Percentiles rank a stretch among this genome's conserved stretches.
Evolutionary conservation across 2,329 filamentous ascomycete species (phyloP).

Genomic region (Zasmidium citrigriseum): DNA sequence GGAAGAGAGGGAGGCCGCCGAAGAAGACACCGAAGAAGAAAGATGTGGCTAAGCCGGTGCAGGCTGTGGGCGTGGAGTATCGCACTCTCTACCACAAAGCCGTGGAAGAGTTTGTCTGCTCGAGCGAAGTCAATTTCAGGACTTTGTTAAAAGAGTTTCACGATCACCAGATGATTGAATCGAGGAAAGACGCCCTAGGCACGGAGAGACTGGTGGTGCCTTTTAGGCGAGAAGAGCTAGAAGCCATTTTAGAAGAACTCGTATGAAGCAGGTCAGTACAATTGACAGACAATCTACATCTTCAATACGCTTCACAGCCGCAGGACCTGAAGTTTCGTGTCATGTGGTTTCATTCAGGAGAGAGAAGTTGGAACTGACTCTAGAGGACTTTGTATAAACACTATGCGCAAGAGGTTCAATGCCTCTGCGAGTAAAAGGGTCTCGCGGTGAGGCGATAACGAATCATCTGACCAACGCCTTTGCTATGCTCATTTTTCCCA

Average conservation of each 20-base stretch:
- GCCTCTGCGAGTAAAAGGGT: not conserved
- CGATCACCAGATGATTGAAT: conserved; percentile 96
- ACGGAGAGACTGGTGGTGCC: conserved; percentile 85
- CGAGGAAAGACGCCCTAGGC: conserved; percentile 79
- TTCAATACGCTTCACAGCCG: no score
- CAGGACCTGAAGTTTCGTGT: no score
- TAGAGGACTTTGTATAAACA: no score
- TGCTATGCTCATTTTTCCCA: conserved; percentile 12
- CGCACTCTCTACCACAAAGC: conserved; percentile 91
- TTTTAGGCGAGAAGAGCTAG: conserved; percentile 83
- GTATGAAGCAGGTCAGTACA: conserved; percentile 24
- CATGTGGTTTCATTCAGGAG: no score
- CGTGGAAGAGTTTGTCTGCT: conserved; percentile 94
- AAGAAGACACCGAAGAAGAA: conserved; percentile 3
- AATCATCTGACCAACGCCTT: conserved; percentile 9
- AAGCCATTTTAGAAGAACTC: conserved; percentile 81
- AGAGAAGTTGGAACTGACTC: no score
- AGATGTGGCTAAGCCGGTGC: conserved; percentile 10
- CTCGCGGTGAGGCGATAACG: conserved; percentile 11
- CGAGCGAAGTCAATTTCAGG: conserved; percentile 92
- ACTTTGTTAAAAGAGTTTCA: conserved; percentile 96
- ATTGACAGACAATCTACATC: no score
- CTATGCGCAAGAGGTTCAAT: not conserved
- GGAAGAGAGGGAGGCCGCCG: conserved; percentile 11
- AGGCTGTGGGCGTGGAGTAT: conserved; percentile 72